phyloP scores from a whole-genome alignment of 495 filamentous ascomycete species.

The Amphirosellinia nigrospora region DNA sequence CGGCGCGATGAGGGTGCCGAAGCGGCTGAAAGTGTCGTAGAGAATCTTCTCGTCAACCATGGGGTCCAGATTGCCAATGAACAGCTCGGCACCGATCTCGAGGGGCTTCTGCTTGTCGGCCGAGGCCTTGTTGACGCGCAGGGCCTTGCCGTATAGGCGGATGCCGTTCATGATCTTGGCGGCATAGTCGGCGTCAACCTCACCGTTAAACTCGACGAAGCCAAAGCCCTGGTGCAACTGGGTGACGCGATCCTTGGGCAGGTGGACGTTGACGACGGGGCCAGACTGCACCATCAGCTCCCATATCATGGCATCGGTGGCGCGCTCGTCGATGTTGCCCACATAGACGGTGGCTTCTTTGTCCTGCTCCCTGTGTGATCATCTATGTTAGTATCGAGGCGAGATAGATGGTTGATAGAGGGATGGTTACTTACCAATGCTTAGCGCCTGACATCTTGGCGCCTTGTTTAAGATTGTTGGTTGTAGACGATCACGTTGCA shows the following conservation, averaged over 20 bases:
- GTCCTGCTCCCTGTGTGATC: constrained; percentile 83
- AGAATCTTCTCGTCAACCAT: constrained; percentile 96
- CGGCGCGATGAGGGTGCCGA: constrained; percentile 80
- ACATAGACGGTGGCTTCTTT: constrained; percentile 99
- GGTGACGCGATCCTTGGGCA: constrained; percentile 96
- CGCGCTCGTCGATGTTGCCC: constrained; percentile 96
- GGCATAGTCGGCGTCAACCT: constrained; percentile 97
- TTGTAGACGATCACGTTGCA: not conserved
- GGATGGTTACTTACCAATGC: constrained; percentile 68
- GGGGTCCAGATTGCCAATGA: constrained; percentile 93
- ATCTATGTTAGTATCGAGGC: constrained; percentile 14
- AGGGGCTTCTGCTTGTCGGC: constrained; percentile 97
- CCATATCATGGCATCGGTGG: constrained; percentile 88
- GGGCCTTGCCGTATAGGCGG: constrained; percentile 89
- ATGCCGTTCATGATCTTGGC: constrained; percentile 97
- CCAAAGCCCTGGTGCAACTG: constrained; percentile 97
- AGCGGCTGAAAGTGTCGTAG: constrained; percentile 96
- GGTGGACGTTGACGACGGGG: constrained; percentile 94
- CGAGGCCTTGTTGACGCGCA: constrained; percentile 88
- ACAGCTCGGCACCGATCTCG: constrained; percentile 96
- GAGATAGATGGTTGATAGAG: constrained; percentile 4
- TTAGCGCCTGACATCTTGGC: constrained; percentile 72
- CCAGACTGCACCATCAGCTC: constrained; percentile 98
- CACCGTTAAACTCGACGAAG: constrained; percentile 96
- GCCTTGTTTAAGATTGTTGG: constrained; percentile 7